Conservation (phyloP, 2,329 filamentous ascomycete genomes). For the Teratosphaeriaceae sp. region DNA sequence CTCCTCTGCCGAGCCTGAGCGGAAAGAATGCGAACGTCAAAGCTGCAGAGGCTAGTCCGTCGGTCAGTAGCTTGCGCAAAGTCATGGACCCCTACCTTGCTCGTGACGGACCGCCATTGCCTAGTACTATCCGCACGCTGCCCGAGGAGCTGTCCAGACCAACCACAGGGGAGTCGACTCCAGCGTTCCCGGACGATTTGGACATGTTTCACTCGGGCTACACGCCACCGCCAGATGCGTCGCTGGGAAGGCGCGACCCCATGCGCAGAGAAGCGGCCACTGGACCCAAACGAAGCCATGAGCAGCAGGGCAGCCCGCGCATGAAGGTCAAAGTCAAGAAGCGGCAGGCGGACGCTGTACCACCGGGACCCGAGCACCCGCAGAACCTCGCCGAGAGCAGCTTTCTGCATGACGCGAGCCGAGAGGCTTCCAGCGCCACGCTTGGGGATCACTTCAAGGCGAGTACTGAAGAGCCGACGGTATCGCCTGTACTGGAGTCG, state of each 20-base stretch:
- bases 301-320: conserved; percentile 29
- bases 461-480: conserved; percentile 8
- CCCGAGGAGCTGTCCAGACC: conserved; percentile 21
- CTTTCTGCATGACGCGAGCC: conserved; percentile 43
- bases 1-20: conserved; percentile 46
- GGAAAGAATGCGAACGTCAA: conserved; percentile 37
- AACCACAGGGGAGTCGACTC: conserved; percentile 20
- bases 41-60: conserved; percentile 41
- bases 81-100: conserved; percentile 79
- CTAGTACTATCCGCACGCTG: conserved; percentile 8
- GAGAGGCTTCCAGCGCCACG: conserved; percentile 18
- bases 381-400: conserved; percentile 49
- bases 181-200: conserved; percentile 33
- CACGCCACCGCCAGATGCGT: conserved; percentile 63
- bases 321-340: conserved; percentile 36
- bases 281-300: conserved; percentile 30
- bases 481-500: conserved; percentile 21
- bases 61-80: conserved; percentile 73
- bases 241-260: conserved; percentile 46
- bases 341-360: conserved; percentile 15
- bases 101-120: conserved; percentile 22
- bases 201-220: conserved; percentile 70
- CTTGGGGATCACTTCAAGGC: conserved; percentile 14
- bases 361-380: conserved; percentile 14
- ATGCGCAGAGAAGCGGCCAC: conserved; percentile 40